Base-by-base conservation (phyloP, 2,329 filamentous ascomycete species). In the Paecilomyces variotii region DNA sequence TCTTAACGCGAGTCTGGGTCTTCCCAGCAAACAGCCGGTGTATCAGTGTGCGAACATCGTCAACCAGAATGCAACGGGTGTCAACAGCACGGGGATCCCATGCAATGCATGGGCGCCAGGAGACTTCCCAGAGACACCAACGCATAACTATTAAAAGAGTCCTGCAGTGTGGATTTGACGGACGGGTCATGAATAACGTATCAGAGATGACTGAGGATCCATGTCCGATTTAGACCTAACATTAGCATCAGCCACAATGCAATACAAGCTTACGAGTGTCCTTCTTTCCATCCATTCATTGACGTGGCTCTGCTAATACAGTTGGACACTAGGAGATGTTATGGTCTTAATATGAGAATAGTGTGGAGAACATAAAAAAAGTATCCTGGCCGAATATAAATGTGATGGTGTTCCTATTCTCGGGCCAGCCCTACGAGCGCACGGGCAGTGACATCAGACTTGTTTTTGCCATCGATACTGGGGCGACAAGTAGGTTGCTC, bases 11-110 rank as follows among this genome's bases (percentile, higher is more conserved):
- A 70, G 65, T 2, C 56, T 67, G 34, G 67, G 67, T 0, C 56
- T 67, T 57, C 67, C 76, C 10, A 72, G 73, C 24, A 66, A 69
- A 14, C 67, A 72, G 25, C 77, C 79, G 65, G 72, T 74, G 50
- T 69, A 67, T 53, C 70, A 79, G 57, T 79, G 77, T 63, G 75
- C 74, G 2, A 78, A 79, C 52, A 76, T 79, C 55, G 53, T 67
- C 9, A 60, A 63, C 27, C 58, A 61, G 35, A 45, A 45, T n/a
- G 35, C 35, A 19, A 45, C 35, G 14, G 35, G 35, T 7, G 12
- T 45, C 35, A 45, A 45, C 4, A 19, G 35, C 55, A 64, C 63
- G 0, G 65, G 66, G 0, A 64, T 70, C 19, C 67, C 66, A 12
- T 70, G 67, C 55, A 66, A 70, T 56, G 62, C 60, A 14, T 61